Base-by-base conservation (phyloP, 768 basidiomycete species). In the Leucocoprinus leucothites region DNA sequence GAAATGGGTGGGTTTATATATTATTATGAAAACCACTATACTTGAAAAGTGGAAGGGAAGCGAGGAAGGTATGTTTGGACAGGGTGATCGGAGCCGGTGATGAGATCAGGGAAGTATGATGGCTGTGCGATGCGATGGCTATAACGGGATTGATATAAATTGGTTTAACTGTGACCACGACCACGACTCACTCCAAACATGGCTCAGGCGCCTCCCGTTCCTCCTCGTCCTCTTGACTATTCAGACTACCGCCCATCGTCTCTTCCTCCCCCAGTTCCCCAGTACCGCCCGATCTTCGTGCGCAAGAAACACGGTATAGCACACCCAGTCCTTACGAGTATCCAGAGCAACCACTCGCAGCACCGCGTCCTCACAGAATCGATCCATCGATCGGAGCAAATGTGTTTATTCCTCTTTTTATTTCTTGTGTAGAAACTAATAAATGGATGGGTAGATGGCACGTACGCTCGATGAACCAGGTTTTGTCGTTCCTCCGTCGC, bases 291-390 rank as follows among this genome's bases (percentile, higher is more conserved):
- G 67, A 69, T 48, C 69, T 77, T 48, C 61, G 64, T 3, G 47
- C 52, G 7, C 51, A 65, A 44, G 63, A 60, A 9, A 63, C 66
- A 28, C 48, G 60, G 3, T 65, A 64, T 57, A 64, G 57, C 45
- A 65, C 64, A 1, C 65, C 67, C 2, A 67, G 62, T 18, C 64
- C 57, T 9, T 71, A 70, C 48, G 71, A 71, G 41, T 48, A 58
- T 52, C 64, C 57, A 47, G 64, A 60, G 18, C 77, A 2, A 57
- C 75, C 86, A 3, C 68, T 89, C 18, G 78, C 78, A 2, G 88
- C 88, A 0, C 88, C 88, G 3, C 74, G 83, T 9, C 86, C 88
- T 0, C 82, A 86, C 60, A 78, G 81, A 36, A 53, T 85, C 11
- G 81, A 85, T 60, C 82, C 82, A 9, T 75, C 73, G 58, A 65